Base-by-base conservation (phyloP, 176 grass and related monocot genomes). In the Carex cristatella region DNA sequence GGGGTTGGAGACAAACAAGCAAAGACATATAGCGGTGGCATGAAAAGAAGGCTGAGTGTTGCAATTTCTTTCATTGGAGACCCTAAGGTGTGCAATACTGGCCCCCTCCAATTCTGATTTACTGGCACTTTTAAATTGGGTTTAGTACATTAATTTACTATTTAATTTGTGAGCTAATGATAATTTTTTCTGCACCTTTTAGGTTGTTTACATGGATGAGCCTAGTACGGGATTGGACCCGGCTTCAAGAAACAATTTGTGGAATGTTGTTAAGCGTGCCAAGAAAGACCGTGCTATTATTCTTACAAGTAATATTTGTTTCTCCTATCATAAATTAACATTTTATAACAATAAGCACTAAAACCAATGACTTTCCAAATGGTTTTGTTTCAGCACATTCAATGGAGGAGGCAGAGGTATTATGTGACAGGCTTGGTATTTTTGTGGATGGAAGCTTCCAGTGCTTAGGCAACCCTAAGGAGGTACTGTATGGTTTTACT, bases 171-270 rank as follows among this genome's bases (percentile, higher is more conserved):
- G 2, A 61, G 49, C 14, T 72, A 3, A 38, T 13, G 7, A 74
- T 66, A 28, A 55, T 83, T 40, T 65, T 6, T 30, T 57, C 40
- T 35, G 63, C 5, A 48, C 74, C 3, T 56, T 31, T 48, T n/a
- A 97, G 94, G 93, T 94, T 46, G 90, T 98, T 55, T 98, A 95
- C 77, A 98, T 95, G 96, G 96, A 98, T 35, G 96, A 98, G 80
- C 96, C 96, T 5, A 98, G 96, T 62, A 95, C 96, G 1, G 96
- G 96, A 62, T 40, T 98, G 3, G 93, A 98, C 89, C 89, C 96
- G 0, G 85, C 72, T 49, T 92, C 93, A 16, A 88, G 91, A 88
- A 90, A 88, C 28, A 86, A 92, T 85, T 88, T 98, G 65, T 95
- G 96, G 96, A 98, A 84, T 5, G 79, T 94, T 7, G 90, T 95